These are phyloP conservation scores for Candida nitratophila DNA, from an alignment of 805 yeast genomes.

Conservation along the genomic window DNA sequence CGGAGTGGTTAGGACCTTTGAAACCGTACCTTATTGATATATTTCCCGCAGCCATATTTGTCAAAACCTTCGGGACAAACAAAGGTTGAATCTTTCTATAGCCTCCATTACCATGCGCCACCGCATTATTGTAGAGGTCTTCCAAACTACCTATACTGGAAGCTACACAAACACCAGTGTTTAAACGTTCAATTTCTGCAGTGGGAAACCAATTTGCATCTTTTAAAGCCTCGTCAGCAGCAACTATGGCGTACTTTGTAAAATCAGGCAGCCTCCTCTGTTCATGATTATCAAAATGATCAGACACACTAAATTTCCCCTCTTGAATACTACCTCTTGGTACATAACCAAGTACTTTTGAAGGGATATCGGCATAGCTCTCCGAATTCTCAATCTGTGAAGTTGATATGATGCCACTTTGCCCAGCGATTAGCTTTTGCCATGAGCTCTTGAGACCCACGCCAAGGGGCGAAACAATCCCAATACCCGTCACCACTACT, in stretches of 20 bases:
- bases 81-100: constrained; percentile 76
- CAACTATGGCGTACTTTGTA: constrained; percentile 71
- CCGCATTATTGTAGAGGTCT: constrained; percentile 60
- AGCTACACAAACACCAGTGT: constrained; percentile 79
- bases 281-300: constrained; percentile 42
- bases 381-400: constrained; percentile 32
- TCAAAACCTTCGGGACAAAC: constrained; percentile 74
- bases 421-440: constrained; percentile 41
- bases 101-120: constrained; percentile 40
- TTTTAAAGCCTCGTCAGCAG: constrained; percentile 68
- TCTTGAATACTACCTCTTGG: constrained; percentile 35
- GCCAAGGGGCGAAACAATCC: constrained; percentile 82
- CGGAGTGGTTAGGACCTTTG: constrained; percentile 82
- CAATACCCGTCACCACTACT: constrained; percentile 91
- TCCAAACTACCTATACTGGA: constrained; percentile 88
- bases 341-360: constrained; percentile 69
- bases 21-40: constrained; percentile 73
- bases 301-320: constrained; percentile 44
- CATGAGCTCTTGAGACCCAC: constrained; percentile 52
- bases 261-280: constrained; percentile 61
- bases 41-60: constrained; percentile 94
- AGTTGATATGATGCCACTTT: constrained; percentile 58
- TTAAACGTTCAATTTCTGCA: constrained; percentile 25
- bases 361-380: constrained; percentile 51
- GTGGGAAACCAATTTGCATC: constrained; percentile 54